A percentile compares a stretch with the other conserved stretches of the same genome.
Conservation (phyloP, 106 monocot species). For the Dendrobium huoshanense region DNA sequence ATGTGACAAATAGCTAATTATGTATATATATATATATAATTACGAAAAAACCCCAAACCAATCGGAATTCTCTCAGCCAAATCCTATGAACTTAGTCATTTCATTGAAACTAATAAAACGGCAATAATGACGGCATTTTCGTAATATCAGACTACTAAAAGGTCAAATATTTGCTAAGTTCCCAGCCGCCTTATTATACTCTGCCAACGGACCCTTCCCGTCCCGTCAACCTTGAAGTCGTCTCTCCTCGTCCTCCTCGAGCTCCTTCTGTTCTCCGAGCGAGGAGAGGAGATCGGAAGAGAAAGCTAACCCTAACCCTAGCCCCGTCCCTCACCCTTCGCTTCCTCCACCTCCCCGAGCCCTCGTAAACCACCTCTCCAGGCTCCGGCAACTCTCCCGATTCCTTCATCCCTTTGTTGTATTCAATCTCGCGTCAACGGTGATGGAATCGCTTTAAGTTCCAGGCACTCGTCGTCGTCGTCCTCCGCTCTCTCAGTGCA, state of each 20-base stretch:
- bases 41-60: too few species aligned
- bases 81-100: too few species aligned
- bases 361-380: neutral
- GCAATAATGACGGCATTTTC: neutral
- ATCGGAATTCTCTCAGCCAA: too few species aligned
- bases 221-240: too few species aligned
- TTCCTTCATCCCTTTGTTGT: neutral
- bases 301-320: neutral
- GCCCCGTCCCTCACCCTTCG: neutral
- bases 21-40: too few species aligned
- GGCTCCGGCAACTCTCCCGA: neutral
- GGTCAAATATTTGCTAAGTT: neutral
- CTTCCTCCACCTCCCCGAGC: neutral
- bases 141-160: neutral
- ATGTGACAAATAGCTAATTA: too few species aligned
- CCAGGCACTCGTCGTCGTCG: neutral
- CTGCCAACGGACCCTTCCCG: neutral
- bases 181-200: neutral
- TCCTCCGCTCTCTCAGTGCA: slow-evolving; percentile 10
- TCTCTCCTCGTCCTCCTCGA: too few species aligned
- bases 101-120: too few species aligned
- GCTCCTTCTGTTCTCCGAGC: neutral
- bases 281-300: neutral
- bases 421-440: slow-evolving; percentile 7
- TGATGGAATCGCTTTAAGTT: slow-evolving; percentile 12